Evolutionary conservation across 768 basidiomycete genomes (phyloP).

Genomic region (Podaxis carcinomalis): DNA sequence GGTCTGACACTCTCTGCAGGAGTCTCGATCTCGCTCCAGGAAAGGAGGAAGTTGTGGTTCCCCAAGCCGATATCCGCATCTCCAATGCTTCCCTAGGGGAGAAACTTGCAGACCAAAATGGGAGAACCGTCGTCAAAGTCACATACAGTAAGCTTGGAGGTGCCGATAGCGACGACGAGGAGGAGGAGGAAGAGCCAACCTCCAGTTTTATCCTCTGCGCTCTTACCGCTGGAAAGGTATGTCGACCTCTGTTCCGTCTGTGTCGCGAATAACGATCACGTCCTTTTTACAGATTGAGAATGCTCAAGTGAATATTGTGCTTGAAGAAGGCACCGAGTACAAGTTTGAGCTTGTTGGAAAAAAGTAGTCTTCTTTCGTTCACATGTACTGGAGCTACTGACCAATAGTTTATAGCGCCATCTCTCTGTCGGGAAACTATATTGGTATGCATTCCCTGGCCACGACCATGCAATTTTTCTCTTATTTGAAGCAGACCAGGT

Average conservation of each 20-base stretch:
- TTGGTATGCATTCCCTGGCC: conserved; percentile 42
- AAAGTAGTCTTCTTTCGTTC: conserved; percentile 49
- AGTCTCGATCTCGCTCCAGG: conserved; percentile 57
- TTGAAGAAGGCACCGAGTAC: conserved; percentile 63
- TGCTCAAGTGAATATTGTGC: conserved; percentile 60
- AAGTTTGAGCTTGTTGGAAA: conserved; percentile 72
- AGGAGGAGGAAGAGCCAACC: conserved; percentile 28
- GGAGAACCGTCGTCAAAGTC: conserved; percentile 66
- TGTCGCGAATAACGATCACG: conserved; percentile 1
- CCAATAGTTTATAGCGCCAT: conserved; percentile 44
- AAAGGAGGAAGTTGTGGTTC: conserved; percentile 49
- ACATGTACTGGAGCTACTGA: conserved; percentile 8
- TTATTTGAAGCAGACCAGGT: conserved; percentile 44
- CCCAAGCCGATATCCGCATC: conserved; percentile 68
- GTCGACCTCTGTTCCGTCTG: conserved; percentile 11
- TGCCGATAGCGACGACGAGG: conserved; percentile 39
- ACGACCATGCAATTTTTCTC: not conserved
- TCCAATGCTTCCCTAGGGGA: conserved; percentile 83
- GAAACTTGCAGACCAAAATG: conserved; percentile 54
- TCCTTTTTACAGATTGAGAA: conserved; percentile 64
- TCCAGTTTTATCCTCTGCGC: conserved; percentile 67
- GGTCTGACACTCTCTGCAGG: conserved; percentile 35
- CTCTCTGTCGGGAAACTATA: conserved; percentile 82
- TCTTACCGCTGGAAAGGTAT: conserved; percentile 77
- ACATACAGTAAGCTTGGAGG: conserved; percentile 39